Percentiles rank a stretch among this genome's conserved stretches.
These are phyloP conservation scores for Rhizopogon sp. DNA, from an alignment of 768 basidiomycete species.

Conservation along the genomic window DNA sequence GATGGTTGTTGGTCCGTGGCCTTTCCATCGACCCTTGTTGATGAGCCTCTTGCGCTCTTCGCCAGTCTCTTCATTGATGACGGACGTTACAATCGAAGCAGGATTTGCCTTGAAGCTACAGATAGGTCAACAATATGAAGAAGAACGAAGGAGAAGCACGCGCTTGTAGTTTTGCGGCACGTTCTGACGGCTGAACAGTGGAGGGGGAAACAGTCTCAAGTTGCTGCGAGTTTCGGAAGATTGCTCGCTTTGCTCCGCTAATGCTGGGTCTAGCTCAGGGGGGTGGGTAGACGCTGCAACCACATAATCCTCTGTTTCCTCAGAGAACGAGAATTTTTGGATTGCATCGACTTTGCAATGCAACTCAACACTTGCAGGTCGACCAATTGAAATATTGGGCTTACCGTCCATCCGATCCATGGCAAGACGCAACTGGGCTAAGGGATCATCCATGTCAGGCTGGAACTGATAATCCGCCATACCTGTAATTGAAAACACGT, in stretches of 20 bases:
- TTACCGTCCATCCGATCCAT: constrained; percentile 83
- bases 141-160: constrained; percentile 6
- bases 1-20: constrained; percentile 69
- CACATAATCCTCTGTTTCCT: constrained; percentile 62
- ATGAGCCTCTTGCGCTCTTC: constrained; percentile 81
- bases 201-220: constrained; percentile 80
- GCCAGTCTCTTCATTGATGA: constrained; percentile 70
- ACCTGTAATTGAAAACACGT: constrained; percentile 37
- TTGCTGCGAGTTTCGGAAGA: constrained; percentile 40
- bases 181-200: constrained; percentile 79
- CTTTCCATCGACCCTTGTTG: constrained; percentile 83
- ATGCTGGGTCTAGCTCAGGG: constrained; percentile 50
- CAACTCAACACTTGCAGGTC: constrained; percentile 2
- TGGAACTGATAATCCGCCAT: constrained; percentile 94
- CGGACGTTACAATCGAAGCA: constrained; percentile 63
- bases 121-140: neutral
- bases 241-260: constrained; percentile 14
- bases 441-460: constrained; percentile 66
- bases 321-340: constrained; percentile 61
- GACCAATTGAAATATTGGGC: constrained; percentile 9
- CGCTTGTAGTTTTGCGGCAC: constrained; percentile 83
- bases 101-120: constrained; percentile 73
- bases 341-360: constrained; percentile 61
- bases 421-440: constrained; percentile 61
- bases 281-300: constrained; percentile 25